Evolutionary conservation across 2,329 filamentous ascomycete species (phyloP), one percentile per base, ranked within the genome.

Genomic region (Fusarium sp.): DNA sequence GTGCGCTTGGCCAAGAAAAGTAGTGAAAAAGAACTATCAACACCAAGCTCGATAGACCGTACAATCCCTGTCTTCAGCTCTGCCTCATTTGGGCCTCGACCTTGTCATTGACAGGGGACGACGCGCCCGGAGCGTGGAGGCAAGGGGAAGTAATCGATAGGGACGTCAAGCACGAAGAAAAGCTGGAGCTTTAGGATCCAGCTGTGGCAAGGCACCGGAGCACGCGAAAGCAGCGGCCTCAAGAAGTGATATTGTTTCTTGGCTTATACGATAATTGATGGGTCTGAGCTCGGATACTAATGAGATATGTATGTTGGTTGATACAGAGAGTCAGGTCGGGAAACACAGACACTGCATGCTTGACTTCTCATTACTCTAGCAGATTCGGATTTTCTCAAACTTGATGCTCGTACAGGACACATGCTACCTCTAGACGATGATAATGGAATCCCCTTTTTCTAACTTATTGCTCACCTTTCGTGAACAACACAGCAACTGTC

Each of bases 61-160:
- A 15, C 4, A 31, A 60, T 45, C 67, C 67, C 47, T 70, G 62
- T 18, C 8, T 34, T 69, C 67, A 69, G 67, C 67, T 70, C 42
- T 63, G 54, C 60, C 60, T 52, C 62, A 28, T 38, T 36, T 30
- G 26, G 57, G 67, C 58, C 54, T 60, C 44, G 62, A 38, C 65
- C 65, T 49, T 33, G 26, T 40, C 30, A 26, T 30, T 8, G 59
- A 42, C 49, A 59, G 41, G 52, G 31, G 12, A 4, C 26, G 18
- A 36, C 23, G 42, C 31, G 33, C 31, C 31, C 31, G 26, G 40
- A 26, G 54, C 49, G 33, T 31, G 44, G 34, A 26, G 49, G 31
- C 47, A 55, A 30, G 36, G 56, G 54, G 15, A 13, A 13, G 11
- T 10, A 33, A 50, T 38, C 33, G 34, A 28, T 33, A 11, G 4